Percentiles rank a stretch among this genome's conserved stretches.
Evolutionary conservation across 495 filamentous ascomycete genomes (phyloP).

Genomic region (Xylaria sp.): DNA sequence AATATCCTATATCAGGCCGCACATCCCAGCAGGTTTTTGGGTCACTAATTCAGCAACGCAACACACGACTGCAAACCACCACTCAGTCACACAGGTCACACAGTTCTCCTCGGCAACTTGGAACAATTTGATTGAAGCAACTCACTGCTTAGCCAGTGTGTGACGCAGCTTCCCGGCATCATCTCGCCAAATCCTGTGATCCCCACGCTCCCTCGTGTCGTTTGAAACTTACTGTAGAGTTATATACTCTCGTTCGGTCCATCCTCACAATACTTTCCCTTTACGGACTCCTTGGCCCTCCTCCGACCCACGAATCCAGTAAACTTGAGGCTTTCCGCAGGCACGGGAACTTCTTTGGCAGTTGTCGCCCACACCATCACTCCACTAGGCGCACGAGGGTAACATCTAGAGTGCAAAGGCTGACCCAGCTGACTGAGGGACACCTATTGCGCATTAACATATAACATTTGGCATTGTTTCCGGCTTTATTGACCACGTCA

Average conservation of each 20-base stretch:
- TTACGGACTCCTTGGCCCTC: constrained; percentile 21
- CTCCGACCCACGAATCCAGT: constrained; percentile 21
- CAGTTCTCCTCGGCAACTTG: constrained; percentile 21
- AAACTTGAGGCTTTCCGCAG: constrained; percentile 26
- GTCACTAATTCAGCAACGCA: constrained; percentile 19
- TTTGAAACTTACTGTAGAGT: constrained; percentile 9
- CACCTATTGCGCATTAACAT: constrained; percentile 20
- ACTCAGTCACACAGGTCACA: constrained; percentile 30
- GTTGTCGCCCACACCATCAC: constrained; percentile 10
- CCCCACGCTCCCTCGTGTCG: constrained; percentile 12
- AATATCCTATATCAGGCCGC: constrained; percentile 27
- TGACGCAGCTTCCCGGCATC: constrained; percentile 19
- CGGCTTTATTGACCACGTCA: constrained; percentile 27
- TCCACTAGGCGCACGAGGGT: constrained; percentile 10
- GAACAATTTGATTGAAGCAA: constrained; percentile 22
- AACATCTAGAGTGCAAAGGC: constrained; percentile 23
- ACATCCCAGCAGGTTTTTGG: constrained; percentile 29
- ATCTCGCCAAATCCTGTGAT: constrained; percentile 29
- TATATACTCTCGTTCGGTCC: constrained; percentile 7
- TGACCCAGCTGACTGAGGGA: constrained; percentile 24
- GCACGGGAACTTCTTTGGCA: constrained; percentile 27
- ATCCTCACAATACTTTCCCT: constrained; percentile 11
- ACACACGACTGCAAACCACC: not conserved
- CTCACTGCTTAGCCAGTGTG: constrained; percentile 6
- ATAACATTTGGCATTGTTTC: constrained; percentile 22